phyloP scores from a whole-genome alignment of 2,329 filamentous ascomycete genomes.

The Phialophora verrucosa region DNA sequence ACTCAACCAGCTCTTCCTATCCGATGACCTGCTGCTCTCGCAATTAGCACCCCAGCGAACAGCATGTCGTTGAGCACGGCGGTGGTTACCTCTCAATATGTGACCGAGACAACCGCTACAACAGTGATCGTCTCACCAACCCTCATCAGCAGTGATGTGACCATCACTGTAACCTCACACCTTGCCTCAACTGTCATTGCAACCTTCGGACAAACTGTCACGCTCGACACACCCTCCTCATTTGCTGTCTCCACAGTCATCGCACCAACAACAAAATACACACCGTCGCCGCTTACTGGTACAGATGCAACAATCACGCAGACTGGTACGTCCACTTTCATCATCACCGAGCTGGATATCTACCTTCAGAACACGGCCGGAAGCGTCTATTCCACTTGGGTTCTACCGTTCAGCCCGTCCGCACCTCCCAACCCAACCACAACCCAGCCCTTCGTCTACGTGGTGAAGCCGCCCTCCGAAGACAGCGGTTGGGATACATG shows the following conservation, averaged over 20 bases:
- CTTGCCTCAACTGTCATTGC: slow-evolving; percentile 29
- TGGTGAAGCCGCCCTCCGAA: slow-evolving; percentile 22
- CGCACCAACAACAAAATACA: slow-evolving; percentile 27
- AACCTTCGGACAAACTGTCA: slow-evolving; percentile 30
- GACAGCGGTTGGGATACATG: slow-evolving; percentile 40
- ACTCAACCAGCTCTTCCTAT: neutral
- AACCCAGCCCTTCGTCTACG: slow-evolving; percentile 23
- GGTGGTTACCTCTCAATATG: neutral
- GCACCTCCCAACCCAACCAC: slow-evolving; percentile 1
- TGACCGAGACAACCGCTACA: slow-evolving; percentile 22
- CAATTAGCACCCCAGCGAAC: neutral
- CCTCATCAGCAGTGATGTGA: slow-evolving; percentile 22
- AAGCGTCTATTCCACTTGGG: slow-evolving; percentile 33
- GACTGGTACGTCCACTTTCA: slow-evolving; percentile 25
- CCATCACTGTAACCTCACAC: slow-evolving; percentile 26
- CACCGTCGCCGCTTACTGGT: slow-evolving; percentile 12
- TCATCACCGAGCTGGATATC: slow-evolving; percentile 35
- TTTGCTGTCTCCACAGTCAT: slow-evolving; percentile 5
- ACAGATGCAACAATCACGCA: slow-evolving; percentile 12
- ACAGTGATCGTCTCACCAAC: slow-evolving; percentile 15
- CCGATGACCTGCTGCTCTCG: neutral
- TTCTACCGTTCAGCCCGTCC: slow-evolving; percentile 20
- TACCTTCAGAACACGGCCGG: slow-evolving; percentile 30
- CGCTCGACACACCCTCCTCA: slow-evolving; percentile 22
- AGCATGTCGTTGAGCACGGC: neutral